Base-by-base conservation (phyloP, 306 rosid genomes). In the Rosa persica region DNA sequence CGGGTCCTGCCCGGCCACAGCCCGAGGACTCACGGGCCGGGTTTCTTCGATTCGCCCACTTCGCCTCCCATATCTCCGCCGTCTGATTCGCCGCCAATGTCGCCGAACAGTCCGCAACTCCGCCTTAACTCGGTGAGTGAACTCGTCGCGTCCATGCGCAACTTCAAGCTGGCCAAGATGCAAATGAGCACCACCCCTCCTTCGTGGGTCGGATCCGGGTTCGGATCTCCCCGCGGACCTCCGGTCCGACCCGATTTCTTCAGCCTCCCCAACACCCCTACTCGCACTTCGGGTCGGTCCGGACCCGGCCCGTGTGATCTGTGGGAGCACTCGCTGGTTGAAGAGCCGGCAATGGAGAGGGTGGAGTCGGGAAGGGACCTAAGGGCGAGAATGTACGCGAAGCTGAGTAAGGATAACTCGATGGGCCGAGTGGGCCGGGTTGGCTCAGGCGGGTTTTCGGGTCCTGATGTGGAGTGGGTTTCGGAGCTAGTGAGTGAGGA, bases 321-420 rank as follows among this genome's bases (percentile, higher is more conserved):
- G 6, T 87, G 90, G 90, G 84, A 83, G 20, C 75, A 67, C 12
- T 22, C 46, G 4, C 67, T 43, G 10, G 79, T 60, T 40, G 96
- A 89, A 68, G 96, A 88, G 77, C 90, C 91, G n/a, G 78, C 71
- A 27, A 86, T 89, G 96, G 98, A 92, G 84, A 92, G 96, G 71
- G 98, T 94, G 62, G 96, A 94, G 73, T 90, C 96, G 0, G 98
- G 97, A 46, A 87, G 87, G 69, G 88, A 81, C 25, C 78, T 90
- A 0, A 82, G 98, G 39, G 96, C 89, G 6, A 86, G 79, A 79
- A 94, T 92, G 65, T 94, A 94, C 58, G 92, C 88, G 0, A 89
- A 81, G 81, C 89, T 94, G 66, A 86, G 94, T 54, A 86, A 54
- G 78, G 89, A 92, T 73, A 94, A 90, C 70, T 88, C 88, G 0